Evolutionary conservation across 768 basidiomycete genomes (phyloP).

Genomic region (Chiua virens): DNA sequence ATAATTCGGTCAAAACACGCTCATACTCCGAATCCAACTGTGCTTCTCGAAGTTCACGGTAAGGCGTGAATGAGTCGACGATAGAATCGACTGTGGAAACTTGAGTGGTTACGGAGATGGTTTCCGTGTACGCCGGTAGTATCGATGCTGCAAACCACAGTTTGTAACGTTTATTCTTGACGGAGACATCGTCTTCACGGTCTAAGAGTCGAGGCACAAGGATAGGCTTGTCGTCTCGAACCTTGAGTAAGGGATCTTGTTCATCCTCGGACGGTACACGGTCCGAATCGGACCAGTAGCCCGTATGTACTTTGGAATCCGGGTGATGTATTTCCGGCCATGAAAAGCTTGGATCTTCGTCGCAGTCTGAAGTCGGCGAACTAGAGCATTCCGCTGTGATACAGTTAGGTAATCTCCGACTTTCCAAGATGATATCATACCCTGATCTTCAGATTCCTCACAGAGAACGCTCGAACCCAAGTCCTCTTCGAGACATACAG

Average conservation of each 20-base stretch:
- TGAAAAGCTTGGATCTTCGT: slow-evolving; percentile 3
- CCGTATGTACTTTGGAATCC: slow-evolving; percentile 12
- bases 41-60: slow-evolving; percentile 49
- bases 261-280: slow-evolving; percentile 18
- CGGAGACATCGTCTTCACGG: slow-evolving; percentile 2
- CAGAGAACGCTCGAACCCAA: not conserved
- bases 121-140: slow-evolving; percentile 47
- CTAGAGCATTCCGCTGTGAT: slow-evolving; percentile 3
- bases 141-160: slow-evolving; percentile 38
- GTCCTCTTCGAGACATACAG: not conserved
- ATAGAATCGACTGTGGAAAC: slow-evolving; percentile 34
- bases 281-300: slow-evolving; percentile 28
- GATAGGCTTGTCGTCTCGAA: slow-evolving; percentile 4
- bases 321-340: slow-evolving; percentile 12
- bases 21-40: slow-evolving; percentile 49
- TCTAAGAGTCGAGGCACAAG: slow-evolving; percentile 23
- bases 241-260: slow-evolving; percentile 14
- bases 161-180: slow-evolving; percentile 4
- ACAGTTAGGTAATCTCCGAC: not conserved
- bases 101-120: slow-evolving; percentile 29
- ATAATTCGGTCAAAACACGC: slow-evolving; percentile 44
- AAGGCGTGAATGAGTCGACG: slow-evolving; percentile 55
- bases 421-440: not conserved
- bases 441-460: slow-evolving; percentile 11
- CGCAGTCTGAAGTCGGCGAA: slow-evolving; percentile 10